phyloP scores from a whole-genome alignment of 768 basidiomycete species.

The Melanogaster broomeanus region DNA sequence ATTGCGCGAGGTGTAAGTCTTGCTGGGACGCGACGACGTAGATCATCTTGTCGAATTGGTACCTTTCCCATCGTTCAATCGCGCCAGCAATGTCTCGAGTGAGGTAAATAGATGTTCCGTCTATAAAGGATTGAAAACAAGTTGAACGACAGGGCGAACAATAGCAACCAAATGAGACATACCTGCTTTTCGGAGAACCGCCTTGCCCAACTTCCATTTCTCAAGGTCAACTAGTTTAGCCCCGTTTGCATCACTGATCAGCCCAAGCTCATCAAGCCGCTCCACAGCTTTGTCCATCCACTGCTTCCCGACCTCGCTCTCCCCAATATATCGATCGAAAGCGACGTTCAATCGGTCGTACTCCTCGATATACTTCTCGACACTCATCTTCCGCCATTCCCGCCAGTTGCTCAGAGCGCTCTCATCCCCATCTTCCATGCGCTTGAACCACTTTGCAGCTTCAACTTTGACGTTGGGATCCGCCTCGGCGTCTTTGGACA shows the following conservation, averaged over 20 bases:
- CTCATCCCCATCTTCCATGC: constrained; percentile 93
- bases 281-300: constrained; percentile 74
- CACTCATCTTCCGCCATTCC: constrained; percentile 87
- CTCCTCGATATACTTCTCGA: constrained; percentile 86
- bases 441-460: constrained; percentile 88
- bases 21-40: constrained; percentile 90
- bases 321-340: constrained; percentile 92
- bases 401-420: constrained; percentile 85
- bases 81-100: constrained; percentile 96
- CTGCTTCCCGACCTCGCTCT: constrained; percentile 75
- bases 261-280: constrained; percentile 65
- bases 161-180: constrained; percentile 13
- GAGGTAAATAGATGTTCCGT: constrained; percentile 92
- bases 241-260: constrained; percentile 77
- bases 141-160: neutral
- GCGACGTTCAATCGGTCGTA: constrained; percentile 87
- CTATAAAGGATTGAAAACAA: constrained; percentile 38
- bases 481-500: constrained; percentile 80
- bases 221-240: constrained; percentile 87
- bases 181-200: constrained; percentile 87
- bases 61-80: constrained; percentile 88
- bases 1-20: constrained; percentile 84
- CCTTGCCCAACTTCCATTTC: constrained; percentile 89
- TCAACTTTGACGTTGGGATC: constrained; percentile 73
- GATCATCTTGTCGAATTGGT: constrained; percentile 91